Evolutionary conservation across 139 green algal species (phyloP).

Genomic region (Chlamydomonas urium): DNA sequence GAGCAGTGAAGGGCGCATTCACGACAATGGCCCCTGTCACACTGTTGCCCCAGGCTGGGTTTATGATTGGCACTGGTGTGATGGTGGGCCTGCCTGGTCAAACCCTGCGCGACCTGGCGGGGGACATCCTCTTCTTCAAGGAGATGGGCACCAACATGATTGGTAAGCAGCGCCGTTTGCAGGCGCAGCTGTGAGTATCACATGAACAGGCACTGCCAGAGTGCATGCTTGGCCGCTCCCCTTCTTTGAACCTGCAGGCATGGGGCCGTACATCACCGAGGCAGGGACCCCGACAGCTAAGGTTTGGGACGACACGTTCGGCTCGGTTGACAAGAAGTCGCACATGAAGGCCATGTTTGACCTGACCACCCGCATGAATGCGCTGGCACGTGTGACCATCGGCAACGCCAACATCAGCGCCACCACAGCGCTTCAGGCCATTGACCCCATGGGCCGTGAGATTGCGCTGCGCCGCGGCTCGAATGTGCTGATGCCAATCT

Average conservation of each 20-base stretch:
- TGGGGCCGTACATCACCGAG: constrained; percentile 53
- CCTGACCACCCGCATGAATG: constrained; percentile 65
- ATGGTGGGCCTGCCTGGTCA: constrained; percentile 70
- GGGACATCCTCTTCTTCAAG: constrained; percentile 60
- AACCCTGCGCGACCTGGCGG: constrained; percentile 56
- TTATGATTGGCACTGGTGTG: constrained; percentile 58
- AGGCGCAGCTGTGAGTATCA: too few species aligned
- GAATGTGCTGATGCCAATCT: constrained; percentile 70
- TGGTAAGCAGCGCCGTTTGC: too few species aligned
- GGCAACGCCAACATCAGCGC: constrained; percentile 61
- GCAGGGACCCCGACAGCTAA: constrained; percentile 46
- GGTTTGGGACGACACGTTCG: constrained; percentile 39
- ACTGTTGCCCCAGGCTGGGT: constrained; percentile 34
- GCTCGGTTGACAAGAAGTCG: constrained; percentile 39
- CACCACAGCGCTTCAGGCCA: constrained; percentile 63
- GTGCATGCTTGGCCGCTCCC: too few species aligned
- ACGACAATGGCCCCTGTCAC: too few species aligned
- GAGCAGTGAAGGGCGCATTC: too few species aligned
- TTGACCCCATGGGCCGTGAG: constrained; percentile 60
- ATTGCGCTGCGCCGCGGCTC: constrained; percentile 53
- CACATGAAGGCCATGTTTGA: constrained; percentile 64
- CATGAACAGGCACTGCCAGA: too few species aligned
- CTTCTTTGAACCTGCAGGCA: constrained; percentile 22
- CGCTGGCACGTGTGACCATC: constrained; percentile 52
- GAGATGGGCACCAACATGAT: constrained; percentile 62